phyloP scores from a whole-genome alignment of 2,329 filamentous ascomycete species.

The Aspergillus floridensis region DNA sequence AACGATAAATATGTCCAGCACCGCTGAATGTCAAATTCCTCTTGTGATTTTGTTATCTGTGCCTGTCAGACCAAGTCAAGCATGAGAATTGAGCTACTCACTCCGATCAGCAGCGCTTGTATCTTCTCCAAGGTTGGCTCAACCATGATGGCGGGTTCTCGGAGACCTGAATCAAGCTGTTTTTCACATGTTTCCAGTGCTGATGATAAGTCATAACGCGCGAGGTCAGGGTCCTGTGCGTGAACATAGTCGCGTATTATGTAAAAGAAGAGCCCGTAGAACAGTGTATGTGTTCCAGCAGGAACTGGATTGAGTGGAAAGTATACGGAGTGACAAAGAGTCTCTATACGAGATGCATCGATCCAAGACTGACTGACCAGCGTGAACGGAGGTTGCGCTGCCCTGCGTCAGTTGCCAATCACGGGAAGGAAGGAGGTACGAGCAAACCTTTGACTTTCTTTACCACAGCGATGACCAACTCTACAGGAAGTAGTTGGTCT shows the following conservation, averaged over 20 bases:
- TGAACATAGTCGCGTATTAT: conserved; percentile 27
- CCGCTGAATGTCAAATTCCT: conserved; percentile 25
- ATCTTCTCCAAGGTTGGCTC: conserved; percentile 25
- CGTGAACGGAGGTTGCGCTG: conserved; percentile 26
- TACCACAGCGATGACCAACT: conserved; percentile 20
- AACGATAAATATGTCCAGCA: conserved; percentile 27
- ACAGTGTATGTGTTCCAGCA: conserved; percentile 19
- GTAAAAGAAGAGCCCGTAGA: conserved; percentile 26
- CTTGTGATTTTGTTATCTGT: conserved; percentile 26
- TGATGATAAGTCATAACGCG: conserved; percentile 15
- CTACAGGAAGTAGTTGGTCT: conserved; percentile 18
- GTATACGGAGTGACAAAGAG: conserved; percentile 24
- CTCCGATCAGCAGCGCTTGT: conserved; percentile 22
- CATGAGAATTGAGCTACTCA: conserved; percentile 2
- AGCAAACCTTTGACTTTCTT: conserved; percentile 21
- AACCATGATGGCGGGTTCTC: conserved; percentile 19
- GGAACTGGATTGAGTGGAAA: conserved; percentile 23
- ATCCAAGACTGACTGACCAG: conserved; percentile 28
- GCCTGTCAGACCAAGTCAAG: neutral
- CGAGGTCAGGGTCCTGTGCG: conserved; percentile 18
- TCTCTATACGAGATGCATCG: conserved; percentile 19
- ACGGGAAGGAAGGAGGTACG: neutral
- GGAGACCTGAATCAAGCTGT: conserved; percentile 17
- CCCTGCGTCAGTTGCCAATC: neutral
- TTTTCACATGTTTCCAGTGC: conserved; percentile 18